Evolutionary conservation across 768 basidiomycete genomes (phyloP).

Genomic region (Pulveroboletus sp.): DNA sequence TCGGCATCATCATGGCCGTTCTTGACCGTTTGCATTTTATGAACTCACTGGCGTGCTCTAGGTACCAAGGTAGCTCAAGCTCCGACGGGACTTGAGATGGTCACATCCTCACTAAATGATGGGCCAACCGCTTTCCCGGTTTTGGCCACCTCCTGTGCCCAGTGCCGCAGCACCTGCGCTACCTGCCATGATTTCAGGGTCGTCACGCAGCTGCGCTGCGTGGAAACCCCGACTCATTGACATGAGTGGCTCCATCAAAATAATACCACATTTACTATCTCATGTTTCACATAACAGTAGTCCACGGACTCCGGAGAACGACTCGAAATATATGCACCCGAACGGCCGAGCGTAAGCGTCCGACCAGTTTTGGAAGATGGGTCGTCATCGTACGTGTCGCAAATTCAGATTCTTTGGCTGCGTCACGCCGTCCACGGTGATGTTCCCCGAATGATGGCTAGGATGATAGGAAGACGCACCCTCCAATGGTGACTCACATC

Average conservation of each 20-base stretch:
- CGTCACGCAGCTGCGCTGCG: slow-evolving; percentile 21
- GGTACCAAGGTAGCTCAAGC: slow-evolving; percentile 18
- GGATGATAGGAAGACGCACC: background rate
- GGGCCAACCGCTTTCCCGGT: too few relatives aligned
- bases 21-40: slow-evolving; percentile 10
- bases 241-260: too few relatives aligned
- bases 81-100: too few relatives aligned
- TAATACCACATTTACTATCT: slow-evolving; percentile 12
- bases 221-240: slow-evolving; percentile 22
- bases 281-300: too few relatives aligned
- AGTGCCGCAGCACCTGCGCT: background rate
- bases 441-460: background rate
- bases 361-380: too few relatives aligned
- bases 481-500: slow-evolving; percentile 3
- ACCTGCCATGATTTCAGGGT: slow-evolving; percentile 20
- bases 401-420: too few relatives aligned
- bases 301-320: too few relatives aligned
- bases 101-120: too few relatives aligned
- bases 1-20: slow-evolving; percentile 22
- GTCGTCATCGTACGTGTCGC: too few relatives aligned
- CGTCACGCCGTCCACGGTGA: slow-evolving; percentile 13
- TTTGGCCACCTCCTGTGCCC: too few relatives aligned
- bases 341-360: background rate
- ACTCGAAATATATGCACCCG: too few relatives aligned
- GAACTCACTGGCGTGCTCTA: too few relatives aligned